A percentile compares a stretch with the other conserved stretches of the same genome.
Conservation (phyloP, 306 rosid species). For the Psophocarpus tetragonolobus region DNA sequence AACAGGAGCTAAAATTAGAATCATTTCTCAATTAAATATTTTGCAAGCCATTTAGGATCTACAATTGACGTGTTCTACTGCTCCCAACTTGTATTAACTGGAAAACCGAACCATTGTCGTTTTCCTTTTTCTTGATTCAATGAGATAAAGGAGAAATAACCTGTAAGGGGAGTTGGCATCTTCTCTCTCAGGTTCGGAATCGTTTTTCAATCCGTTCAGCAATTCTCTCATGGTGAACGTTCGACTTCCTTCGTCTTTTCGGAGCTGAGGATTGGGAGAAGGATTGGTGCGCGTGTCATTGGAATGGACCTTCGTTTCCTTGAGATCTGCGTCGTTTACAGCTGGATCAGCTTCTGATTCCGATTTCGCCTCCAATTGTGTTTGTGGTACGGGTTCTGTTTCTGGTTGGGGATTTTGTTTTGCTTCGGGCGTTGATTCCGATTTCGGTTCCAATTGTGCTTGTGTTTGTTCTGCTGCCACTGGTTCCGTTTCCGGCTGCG, state of each 20-base stretch:
- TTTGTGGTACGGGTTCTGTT: not conserved
- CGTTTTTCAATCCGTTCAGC: constrained; percentile 76
- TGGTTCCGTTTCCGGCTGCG: not conserved
- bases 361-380: constrained; percentile 26
- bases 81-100: not conserved
- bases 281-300: constrained; percentile 16
- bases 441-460: constrained; percentile 8
- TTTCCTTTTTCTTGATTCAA: not conserved
- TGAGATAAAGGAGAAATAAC: constrained; percentile 27
- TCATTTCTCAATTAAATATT: not conserved
- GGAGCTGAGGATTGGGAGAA: constrained; percentile 53
- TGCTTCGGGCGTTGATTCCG: not conserved
- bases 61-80: not conserved
- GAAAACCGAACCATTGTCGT: not conserved
- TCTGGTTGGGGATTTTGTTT: not conserved
- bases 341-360: constrained; percentile 38
- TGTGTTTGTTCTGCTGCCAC: not conserved
- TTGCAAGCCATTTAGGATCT: not conserved
- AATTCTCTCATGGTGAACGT: constrained; percentile 97
- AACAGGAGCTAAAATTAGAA: constrained; percentile 4
- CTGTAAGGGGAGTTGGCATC: constrained; percentile 67
- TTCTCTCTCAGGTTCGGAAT: constrained; percentile 55
- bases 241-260: constrained; percentile 84
- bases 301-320: constrained; percentile 37
- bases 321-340: constrained; percentile 39